Percentiles rank a stretch among this genome's conserved stretches.
These are phyloP conservation scores for Paxillus involutus DNA, from an alignment of 768 basidiomycete genomes.

Conservation along the genomic window DNA sequence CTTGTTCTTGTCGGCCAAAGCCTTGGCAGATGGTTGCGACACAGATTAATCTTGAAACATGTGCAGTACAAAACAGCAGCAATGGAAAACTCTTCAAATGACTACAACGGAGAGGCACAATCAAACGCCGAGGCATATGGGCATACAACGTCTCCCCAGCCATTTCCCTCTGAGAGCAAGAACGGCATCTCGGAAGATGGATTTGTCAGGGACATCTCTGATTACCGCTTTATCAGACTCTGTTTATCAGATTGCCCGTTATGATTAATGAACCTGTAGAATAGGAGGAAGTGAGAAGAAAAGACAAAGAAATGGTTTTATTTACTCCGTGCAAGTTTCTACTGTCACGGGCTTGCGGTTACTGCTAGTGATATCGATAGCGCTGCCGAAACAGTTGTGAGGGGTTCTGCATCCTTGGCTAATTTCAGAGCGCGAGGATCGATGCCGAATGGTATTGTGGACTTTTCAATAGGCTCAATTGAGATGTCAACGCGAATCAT, in stretches of 20 bases:
- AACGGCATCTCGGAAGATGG: too few relatives aligned
- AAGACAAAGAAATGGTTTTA: background rate
- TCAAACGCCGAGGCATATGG: background rate
- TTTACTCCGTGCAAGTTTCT: conserved; percentile 9
- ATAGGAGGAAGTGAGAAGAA: background rate
- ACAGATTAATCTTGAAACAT: too few relatives aligned
- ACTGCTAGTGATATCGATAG: too few relatives aligned
- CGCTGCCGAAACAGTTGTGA: too few relatives aligned
- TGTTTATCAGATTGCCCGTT: background rate
- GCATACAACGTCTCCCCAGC: background rate
- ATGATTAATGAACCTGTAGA: conserved; percentile 1
- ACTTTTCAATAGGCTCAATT: conserved; percentile 13
- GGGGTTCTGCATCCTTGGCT: conserved; percentile 1
- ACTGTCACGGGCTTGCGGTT: conserved; percentile 11
- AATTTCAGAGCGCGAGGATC: background rate
- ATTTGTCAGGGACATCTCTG: too few relatives aligned
- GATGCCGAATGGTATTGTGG: conserved; percentile 5
- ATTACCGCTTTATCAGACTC: conserved; percentile 3
- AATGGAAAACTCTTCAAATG: too few relatives aligned
- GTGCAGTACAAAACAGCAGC: too few relatives aligned
- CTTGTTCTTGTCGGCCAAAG: too few relatives aligned
- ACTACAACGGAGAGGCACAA: too few relatives aligned
- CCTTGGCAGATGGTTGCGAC: too few relatives aligned
- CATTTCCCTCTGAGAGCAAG: conserved; percentile 1
- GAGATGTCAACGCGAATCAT: conserved; percentile 14